Evolutionary conservation across 306 rosid species (phyloP), one percentile per base, ranked within the genome.

Genomic region (Cicer arietinum): DNA sequence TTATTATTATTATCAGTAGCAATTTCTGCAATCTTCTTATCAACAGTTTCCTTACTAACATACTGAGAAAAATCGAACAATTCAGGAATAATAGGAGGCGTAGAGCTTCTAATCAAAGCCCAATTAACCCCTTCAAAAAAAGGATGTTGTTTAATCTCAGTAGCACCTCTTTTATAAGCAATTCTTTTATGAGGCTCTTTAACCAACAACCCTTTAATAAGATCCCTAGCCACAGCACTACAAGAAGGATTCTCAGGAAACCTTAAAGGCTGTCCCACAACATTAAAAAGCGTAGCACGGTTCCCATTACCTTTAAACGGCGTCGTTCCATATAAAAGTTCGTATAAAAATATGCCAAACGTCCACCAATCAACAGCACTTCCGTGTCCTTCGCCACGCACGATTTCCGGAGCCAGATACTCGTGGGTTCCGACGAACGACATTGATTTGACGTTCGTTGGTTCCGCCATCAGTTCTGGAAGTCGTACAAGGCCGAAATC

Each of bases 281-380:
- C 96, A 45, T 92, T 92, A 42, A 71, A 85, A 2, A 92, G 88
- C 1, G 98, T 92, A 56, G 94, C 94, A 0, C 86, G 83, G 41
- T 90, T 89, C 25, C 91, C 98, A 2, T 79, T 77, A 2, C 98
- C 98, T 52, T 90, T 92, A 83, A 92, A 92, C 4, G 96, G 98
- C 7, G 98, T 92, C 39, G 88, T 89, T n/a, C 98, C 98, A 20
- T 85, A 88, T 59, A 92, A 71, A 11, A 92, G 87, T 83, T 92
- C 98, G 17, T 92, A 92, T 10, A 92, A 64, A 84, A 92, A 92
- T 50, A 92, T 90, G 14, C 98, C 98, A 10, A 87, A 90, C 0
- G 98, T 92, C 98, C 98, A 92, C 96, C 98, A 92, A 68, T 92
- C 96, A 64, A 90, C 98, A 7, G 96, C 98, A 71, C 96, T 92